Evolutionary conservation across 371 early-diverging fungal species (phyloP).

Genomic region (Funneliformis caledonium): DNA sequence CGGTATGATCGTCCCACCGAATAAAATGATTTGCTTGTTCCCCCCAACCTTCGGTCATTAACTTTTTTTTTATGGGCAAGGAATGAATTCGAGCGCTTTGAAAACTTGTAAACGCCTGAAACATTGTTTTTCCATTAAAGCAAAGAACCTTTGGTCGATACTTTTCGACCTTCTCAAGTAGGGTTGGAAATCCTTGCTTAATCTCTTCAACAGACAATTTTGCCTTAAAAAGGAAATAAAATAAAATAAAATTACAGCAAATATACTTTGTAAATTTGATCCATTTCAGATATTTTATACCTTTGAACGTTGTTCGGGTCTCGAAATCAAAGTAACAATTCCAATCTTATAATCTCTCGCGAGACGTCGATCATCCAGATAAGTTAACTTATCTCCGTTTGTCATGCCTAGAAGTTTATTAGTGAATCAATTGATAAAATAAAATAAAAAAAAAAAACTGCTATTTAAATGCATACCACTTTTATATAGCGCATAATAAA

Average conservation of each 20-base stretch:
- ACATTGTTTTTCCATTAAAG: conserved; percentile 30
- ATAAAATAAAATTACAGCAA: not conserved
- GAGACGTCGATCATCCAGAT: conserved; percentile 18
- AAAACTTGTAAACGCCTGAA: conserved; percentile 11
- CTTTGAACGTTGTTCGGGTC: conserved; percentile 15
- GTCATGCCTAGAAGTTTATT: conserved; percentile 23
- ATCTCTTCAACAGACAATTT: conserved; percentile 22
- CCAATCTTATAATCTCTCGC: conserved; percentile 21
- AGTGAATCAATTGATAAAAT: not conserved
- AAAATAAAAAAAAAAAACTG: not conserved
- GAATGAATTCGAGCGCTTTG: not conserved
- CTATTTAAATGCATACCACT: conserved; percentile 24
- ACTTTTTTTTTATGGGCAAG: not conserved
- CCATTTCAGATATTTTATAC: not conserved
- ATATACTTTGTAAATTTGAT: not conserved
- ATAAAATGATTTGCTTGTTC: not conserved
- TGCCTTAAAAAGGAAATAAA: conserved; percentile 2
- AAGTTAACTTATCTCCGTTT: conserved; percentile 25
- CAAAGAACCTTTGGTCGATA: conserved; percentile 34
- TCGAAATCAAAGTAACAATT: conserved; percentile 26
- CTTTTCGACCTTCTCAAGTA: conserved; percentile 23
- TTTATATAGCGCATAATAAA: conserved; percentile 53
- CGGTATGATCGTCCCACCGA: not conserved
- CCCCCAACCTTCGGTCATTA: not conserved
- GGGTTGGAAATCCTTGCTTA: conserved; percentile 9